Conservation (phyloP, 306 rosid species). For the Cyclanthera cordifolia region DNA sequence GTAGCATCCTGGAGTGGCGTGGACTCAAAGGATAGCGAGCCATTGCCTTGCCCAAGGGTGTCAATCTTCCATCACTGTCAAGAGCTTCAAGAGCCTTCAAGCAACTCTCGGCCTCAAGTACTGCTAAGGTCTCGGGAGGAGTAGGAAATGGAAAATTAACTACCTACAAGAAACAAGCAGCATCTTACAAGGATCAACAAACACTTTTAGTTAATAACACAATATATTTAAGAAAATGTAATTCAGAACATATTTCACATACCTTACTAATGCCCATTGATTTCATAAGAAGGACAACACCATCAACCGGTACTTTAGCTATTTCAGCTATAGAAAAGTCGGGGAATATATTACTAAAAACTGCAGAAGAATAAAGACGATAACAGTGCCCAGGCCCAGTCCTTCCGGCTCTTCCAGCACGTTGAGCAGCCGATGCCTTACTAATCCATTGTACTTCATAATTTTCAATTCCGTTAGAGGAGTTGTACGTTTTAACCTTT, state of each 20-base stretch:
- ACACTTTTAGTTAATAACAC: background rate
- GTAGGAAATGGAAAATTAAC: conserved; percentile 86
- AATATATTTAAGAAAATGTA: conserved; percentile 4
- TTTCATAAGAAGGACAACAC: conserved; percentile 75
- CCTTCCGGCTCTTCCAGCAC: conserved; percentile 87
- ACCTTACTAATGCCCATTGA: conserved; percentile 76
- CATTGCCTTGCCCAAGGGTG: conserved; percentile 73
- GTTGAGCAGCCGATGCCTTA: conserved; percentile 92
- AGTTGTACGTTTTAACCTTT: conserved; percentile 64
- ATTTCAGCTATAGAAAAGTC: conserved; percentile 72
- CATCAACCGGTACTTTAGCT: conserved; percentile 71
- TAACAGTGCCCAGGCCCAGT: conserved; percentile 90
- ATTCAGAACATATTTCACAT: conserved; percentile 16
- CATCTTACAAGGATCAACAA: background rate
- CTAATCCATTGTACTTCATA: conserved; percentile 81
- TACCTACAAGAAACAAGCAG: conserved; percentile 29
- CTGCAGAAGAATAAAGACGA: conserved; percentile 85
- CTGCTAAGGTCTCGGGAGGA: conserved; percentile 45
- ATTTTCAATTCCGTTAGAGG: conserved; percentile 70
- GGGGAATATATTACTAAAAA: conserved; percentile 44
- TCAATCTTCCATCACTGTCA: conserved; percentile 47
- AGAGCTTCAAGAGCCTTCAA: conserved; percentile 83
- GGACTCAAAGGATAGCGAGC: conserved; percentile 86
- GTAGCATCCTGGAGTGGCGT: conserved; percentile 89
- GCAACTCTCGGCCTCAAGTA: conserved; percentile 74